phyloP scores from a whole-genome alignment of 2,329 filamentous ascomycete species.

The Xenoacremonium recifei region DNA sequence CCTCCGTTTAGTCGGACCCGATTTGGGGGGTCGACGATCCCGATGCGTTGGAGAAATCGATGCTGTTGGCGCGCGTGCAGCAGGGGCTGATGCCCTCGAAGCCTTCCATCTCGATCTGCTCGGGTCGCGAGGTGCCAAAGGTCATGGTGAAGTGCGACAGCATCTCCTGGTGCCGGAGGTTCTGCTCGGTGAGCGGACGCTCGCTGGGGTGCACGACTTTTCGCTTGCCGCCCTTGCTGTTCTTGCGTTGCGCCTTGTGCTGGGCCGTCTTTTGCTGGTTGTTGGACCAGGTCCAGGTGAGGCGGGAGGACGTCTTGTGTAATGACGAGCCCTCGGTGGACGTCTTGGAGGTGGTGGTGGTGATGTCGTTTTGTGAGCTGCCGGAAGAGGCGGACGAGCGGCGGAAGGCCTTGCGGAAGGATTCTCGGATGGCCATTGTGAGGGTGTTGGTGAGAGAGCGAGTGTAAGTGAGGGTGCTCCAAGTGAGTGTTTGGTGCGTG shows the following conservation, averaged over 20 bases:
- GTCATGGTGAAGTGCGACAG: conserved; percentile 45
- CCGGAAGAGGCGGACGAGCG: conserved; percentile 30
- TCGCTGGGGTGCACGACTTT: conserved; percentile 40
- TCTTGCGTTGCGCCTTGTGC: conserved; percentile 31
- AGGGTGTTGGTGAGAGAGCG: neutral
- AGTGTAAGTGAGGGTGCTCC: neutral
- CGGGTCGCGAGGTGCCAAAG: conserved; percentile 39
- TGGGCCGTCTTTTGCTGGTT: conserved; percentile 24
- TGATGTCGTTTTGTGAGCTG: conserved; percentile 31
- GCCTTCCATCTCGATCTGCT: conserved; percentile 32
- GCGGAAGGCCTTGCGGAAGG: conserved; percentile 40
- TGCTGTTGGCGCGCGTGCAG: conserved; percentile 39
- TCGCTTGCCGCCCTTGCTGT: conserved; percentile 20
- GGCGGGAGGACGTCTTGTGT: conserved; percentile 30
- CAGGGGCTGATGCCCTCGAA: conserved; percentile 43
- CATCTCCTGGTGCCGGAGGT: conserved; percentile 47
- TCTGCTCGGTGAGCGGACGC: conserved; percentile 43
- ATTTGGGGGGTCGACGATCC: neutral
- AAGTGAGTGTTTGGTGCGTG: neutral
- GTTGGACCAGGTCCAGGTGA: conserved; percentile 31
- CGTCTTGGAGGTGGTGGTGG: conserved; percentile 26
- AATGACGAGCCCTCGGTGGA: conserved; percentile 29
- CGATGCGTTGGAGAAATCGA: conserved; percentile 18
- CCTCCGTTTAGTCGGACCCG: conserved; percentile 5
- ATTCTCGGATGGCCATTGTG: conserved; percentile 42